Conservation (phyloP, 2,329 filamentous ascomycete genomes). For the Penicillium brevicompactum region DNA sequence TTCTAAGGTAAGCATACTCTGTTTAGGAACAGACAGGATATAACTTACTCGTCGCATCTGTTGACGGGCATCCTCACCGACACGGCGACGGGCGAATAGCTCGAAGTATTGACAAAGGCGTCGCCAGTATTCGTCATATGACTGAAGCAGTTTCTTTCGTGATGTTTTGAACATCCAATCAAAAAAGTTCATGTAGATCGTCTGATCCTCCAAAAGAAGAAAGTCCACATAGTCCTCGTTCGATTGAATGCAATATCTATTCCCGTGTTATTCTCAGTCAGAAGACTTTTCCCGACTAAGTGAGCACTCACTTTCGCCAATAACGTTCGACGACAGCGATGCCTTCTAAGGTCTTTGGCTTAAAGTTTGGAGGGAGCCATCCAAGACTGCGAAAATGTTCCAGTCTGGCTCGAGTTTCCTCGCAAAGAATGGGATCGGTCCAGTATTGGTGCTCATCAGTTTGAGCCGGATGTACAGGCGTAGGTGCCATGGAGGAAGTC, state of each 20-base stretch:
- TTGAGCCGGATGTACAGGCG: slow-evolving; percentile 7
- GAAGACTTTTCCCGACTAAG: slow-evolving; percentile 9
- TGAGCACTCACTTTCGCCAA: too few species aligned
- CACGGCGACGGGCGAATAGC: too few species aligned
- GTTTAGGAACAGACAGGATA: slow-evolving; percentile 4
- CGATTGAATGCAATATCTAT: slow-evolving; percentile 28
- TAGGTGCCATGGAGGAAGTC: slow-evolving; percentile 12
- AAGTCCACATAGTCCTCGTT: slow-evolving; percentile 26
- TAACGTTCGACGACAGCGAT: not conserved
- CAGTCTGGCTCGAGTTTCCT: slow-evolving; percentile 28
- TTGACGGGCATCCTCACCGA: slow-evolving; percentile 15
- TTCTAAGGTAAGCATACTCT: slow-evolving; percentile 13
- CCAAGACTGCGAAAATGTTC: slow-evolving; percentile 23
- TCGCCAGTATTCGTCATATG: slow-evolving; percentile 28
- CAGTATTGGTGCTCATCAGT: slow-evolving; percentile 24
- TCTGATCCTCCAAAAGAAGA: slow-evolving; percentile 24
- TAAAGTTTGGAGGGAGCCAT: slow-evolving; percentile 30
- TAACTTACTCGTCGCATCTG: slow-evolving; percentile 27
- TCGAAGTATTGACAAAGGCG: slow-evolving; percentile 25
- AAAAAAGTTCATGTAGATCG: slow-evolving; percentile 32
- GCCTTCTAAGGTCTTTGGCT: slow-evolving; percentile 27
- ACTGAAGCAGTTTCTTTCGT: slow-evolving; percentile 24
- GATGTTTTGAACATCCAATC: slow-evolving; percentile 29
- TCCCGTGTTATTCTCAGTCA: too few species aligned
- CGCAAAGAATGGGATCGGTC: slow-evolving; percentile 28